These are phyloP conservation scores for Theobroma cacao DNA, from an alignment of 345 rosid species.

Conservation along the genomic window DNA sequence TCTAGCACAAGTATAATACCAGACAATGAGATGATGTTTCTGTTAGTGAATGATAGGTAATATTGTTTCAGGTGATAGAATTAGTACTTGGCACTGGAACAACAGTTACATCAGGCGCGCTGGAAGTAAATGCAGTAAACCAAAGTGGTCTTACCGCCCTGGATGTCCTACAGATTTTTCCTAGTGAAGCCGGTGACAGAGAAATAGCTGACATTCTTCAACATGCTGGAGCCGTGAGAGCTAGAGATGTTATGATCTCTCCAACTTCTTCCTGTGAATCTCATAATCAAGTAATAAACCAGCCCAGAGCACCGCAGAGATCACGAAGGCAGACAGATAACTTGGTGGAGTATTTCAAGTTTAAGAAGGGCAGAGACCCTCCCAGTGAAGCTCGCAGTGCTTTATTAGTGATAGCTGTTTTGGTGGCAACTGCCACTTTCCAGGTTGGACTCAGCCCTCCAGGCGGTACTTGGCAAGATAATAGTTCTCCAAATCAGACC, in stretches of 20 bases:
- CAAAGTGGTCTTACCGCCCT: conserved; percentile 44
- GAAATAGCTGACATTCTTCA: conserved; percentile 44
- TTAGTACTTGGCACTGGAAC: conserved; percentile 27
- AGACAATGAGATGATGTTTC: background rate
- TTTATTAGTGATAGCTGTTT: conserved; percentile 43
- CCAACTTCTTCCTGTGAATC: background rate
- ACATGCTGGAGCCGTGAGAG: conserved; percentile 36
- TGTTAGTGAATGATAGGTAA: background rate
- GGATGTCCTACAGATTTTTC: conserved; percentile 44
- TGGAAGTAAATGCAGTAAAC: conserved; percentile 46
- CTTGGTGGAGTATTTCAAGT: conserved; percentile 48
- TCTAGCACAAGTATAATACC: background rate
- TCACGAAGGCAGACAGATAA: conserved; percentile 17
- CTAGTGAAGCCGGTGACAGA: conserved; percentile 56
- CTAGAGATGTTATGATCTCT: conserved; percentile 13
- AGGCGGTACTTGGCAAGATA: conserved; percentile 58
- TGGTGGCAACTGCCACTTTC: conserved; percentile 54
- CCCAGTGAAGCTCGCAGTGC: conserved; percentile 50
- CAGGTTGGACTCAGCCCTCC: conserved; percentile 52
- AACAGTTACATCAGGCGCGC: conserved; percentile 3
- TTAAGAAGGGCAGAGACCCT: conserved; percentile 56
- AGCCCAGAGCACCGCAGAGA: conserved; percentile 18
- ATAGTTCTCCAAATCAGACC: background rate
- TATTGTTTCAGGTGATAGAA: conserved; percentile 42
- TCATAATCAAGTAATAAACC: background rate